phyloP scores from a whole-genome alignment of 495 filamentous ascomycete genomes.

The Penicillium malachiteum region DNA sequence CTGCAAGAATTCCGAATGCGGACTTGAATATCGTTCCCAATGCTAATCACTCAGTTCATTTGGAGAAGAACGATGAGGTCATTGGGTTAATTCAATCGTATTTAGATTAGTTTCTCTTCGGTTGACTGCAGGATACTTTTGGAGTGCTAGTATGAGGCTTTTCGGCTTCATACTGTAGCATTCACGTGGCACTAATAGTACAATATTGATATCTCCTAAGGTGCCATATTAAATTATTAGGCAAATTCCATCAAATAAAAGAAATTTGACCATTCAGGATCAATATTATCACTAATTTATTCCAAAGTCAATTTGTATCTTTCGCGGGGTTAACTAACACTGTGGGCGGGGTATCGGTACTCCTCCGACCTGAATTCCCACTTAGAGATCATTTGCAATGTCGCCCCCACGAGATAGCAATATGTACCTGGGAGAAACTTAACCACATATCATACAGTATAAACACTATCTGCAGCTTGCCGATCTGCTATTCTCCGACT shows the following conservation, averaged over 20 bases:
- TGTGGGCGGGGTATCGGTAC: not conserved
- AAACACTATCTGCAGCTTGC: not conserved
- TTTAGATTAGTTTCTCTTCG: not conserved
- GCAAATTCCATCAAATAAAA: not conserved
- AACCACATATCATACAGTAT: too few relatives aligned
- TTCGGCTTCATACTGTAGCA: not conserved
- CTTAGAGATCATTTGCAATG: not conserved
- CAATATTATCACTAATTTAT: not conserved
- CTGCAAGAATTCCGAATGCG: not conserved
- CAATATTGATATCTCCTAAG: not conserved
- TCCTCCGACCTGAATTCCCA: not conserved
- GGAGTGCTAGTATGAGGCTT: too few relatives aligned
- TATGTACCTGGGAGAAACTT: too few relatives aligned
- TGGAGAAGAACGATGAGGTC: not conserved
- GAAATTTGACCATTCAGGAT: not conserved
- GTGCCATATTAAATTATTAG: not conserved
- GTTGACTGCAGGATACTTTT: too few relatives aligned
- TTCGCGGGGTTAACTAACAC: not conserved
- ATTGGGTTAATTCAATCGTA: not conserved
- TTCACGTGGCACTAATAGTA: not conserved
- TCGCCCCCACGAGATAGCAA: too few relatives aligned
- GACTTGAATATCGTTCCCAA: not conserved
- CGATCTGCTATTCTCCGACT: not conserved
- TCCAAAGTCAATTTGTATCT: not conserved
- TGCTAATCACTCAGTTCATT: conserved; percentile 1